Percentiles rank a stretch among this genome's conserved stretches.
These are phyloP conservation scores for Carex myosuroides DNA, from an alignment of 176 grass and related monocot species.

Conservation along the genomic window DNA sequence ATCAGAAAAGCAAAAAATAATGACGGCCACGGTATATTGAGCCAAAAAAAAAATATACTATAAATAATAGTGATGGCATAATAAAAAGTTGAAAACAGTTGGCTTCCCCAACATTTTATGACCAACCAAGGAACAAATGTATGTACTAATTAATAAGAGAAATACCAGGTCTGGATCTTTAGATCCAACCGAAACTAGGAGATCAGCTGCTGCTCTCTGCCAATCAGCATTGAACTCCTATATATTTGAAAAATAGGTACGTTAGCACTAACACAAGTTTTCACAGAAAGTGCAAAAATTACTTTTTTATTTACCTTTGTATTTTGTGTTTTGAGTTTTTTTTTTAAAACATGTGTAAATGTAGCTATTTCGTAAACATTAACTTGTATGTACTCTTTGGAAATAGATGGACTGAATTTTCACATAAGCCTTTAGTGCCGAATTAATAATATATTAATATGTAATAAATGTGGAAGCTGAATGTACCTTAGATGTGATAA, in stretches of 20 bases:
- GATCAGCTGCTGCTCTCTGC: slow-evolving; percentile 84
- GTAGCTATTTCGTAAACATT: neutral
- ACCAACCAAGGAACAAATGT: neutral
- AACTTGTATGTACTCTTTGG: neutral
- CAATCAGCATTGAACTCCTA: slow-evolving; percentile 91
- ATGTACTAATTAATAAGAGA: neutral
- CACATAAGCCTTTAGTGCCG: neutral
- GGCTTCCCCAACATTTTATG: neutral
- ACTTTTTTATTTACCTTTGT: neutral
- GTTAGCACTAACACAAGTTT: neutral
- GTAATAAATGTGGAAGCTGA: neutral
- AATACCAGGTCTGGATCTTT: slow-evolving; percentile 83
- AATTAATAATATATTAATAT: neutral
- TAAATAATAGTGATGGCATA: neutral
- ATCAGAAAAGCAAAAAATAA: slow-evolving; percentile 10
- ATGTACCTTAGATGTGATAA: slow-evolving; percentile 83
- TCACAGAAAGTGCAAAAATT: neutral
- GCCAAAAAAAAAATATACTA: neutral
- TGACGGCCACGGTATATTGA: neutral
- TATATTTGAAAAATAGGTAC: slow-evolving; percentile 9
- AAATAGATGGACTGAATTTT: neutral
- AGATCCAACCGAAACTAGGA: slow-evolving; percentile 90
- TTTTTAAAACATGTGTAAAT: neutral
- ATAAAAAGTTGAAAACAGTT: neutral
- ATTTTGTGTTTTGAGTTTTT: neutral